Conservation (phyloP, 805 yeast species). For the Jamesozyma spencerorum region DNA sequence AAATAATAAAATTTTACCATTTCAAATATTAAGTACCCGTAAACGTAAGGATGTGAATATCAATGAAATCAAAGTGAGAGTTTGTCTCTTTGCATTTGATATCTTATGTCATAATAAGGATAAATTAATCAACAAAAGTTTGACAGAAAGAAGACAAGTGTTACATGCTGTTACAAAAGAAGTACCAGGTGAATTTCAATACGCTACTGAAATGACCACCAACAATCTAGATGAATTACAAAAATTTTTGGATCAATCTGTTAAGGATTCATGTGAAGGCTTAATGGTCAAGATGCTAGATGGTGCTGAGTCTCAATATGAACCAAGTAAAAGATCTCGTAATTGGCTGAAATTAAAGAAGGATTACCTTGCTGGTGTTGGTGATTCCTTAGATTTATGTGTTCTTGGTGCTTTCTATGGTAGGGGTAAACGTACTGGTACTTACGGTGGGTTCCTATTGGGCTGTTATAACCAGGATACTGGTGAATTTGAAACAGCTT, state of each 20-base stretch:
- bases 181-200: slow-evolving; percentile 70
- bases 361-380: slow-evolving; percentile 90
- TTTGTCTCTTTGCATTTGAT: slow-evolving; percentile 90
- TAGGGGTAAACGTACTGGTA: slow-evolving; percentile 87
- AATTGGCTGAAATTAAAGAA: slow-evolving; percentile 95
- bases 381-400: slow-evolving; percentile 88
- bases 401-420: slow-evolving; percentile 93
- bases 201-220: slow-evolving; percentile 68
- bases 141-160: slow-evolving; percentile 59
- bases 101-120: slow-evolving; percentile 65
- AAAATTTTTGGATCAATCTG: slow-evolving; percentile 75
- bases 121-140: slow-evolving; percentile 55
- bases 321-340: slow-evolving; percentile 89
- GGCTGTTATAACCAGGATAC: slow-evolving; percentile 87
- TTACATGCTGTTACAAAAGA: slow-evolving; percentile 47
- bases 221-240: slow-evolving; percentile 69
- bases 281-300: slow-evolving; percentile 87
- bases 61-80: slow-evolving; percentile 80
- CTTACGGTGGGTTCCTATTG: slow-evolving; percentile 87
- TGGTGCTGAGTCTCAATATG: slow-evolving; percentile 74
- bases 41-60: slow-evolving; percentile 88
- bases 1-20: slow-evolving; percentile 74
- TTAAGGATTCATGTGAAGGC: slow-evolving; percentile 88
- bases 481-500: slow-evolving; percentile 89
- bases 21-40: slow-evolving; percentile 86